Conservation (phyloP, 495 filamentous ascomycete species). For the Oleoguttula mirabilis region DNA sequence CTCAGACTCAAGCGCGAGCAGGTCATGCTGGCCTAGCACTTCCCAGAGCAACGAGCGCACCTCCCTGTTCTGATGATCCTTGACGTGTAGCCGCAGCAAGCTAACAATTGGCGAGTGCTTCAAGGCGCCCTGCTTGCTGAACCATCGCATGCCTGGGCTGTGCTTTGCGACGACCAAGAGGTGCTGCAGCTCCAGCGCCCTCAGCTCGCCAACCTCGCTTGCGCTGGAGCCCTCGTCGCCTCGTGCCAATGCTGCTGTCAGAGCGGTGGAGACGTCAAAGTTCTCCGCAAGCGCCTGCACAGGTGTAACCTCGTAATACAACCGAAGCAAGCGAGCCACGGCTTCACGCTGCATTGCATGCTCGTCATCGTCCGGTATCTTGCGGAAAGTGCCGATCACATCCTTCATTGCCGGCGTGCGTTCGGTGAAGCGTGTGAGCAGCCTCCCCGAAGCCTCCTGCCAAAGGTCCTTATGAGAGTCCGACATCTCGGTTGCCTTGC, state of each 20-base stretch:
- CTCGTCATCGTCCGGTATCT: conserved; percentile 41
- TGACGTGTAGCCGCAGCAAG: conserved; percentile 37
- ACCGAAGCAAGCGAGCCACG: conserved; percentile 55
- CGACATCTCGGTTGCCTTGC: conserved; percentile 33
- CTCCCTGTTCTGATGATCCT: conserved; percentile 4
- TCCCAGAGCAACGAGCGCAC: conserved; percentile 1
- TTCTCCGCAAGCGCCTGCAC: conserved; percentile 68
- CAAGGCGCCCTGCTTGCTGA: conserved; percentile 43
- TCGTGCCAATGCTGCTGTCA: conserved; percentile 52
- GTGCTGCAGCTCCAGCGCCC: conserved; percentile 59
- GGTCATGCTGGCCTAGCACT: conserved; percentile 3
- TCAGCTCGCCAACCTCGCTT: conserved; percentile 37
- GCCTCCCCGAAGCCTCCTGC: conserved; percentile 49
- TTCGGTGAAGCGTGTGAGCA: conserved; percentile 62
- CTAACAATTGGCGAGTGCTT: conserved; percentile 52
- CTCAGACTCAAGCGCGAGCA: conserved; percentile 30
- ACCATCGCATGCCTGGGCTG: conserved; percentile 77
- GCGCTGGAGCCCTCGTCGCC: conserved; percentile 31
- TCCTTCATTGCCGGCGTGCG: conserved; percentile 70
- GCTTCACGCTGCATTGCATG: conserved; percentile 70
- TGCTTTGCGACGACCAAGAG: conserved; percentile 62
- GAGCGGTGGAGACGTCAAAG: conserved; percentile 67
- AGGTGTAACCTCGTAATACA: conserved; percentile 73
- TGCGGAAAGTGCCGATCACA: conserved; percentile 54
- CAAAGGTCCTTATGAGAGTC: conserved; percentile 37